Percentiles rank a stretch among this genome's conserved stretches.
Conservation (phyloP, 805 yeast species). For the Wickerhamiella azymoides region DNA sequence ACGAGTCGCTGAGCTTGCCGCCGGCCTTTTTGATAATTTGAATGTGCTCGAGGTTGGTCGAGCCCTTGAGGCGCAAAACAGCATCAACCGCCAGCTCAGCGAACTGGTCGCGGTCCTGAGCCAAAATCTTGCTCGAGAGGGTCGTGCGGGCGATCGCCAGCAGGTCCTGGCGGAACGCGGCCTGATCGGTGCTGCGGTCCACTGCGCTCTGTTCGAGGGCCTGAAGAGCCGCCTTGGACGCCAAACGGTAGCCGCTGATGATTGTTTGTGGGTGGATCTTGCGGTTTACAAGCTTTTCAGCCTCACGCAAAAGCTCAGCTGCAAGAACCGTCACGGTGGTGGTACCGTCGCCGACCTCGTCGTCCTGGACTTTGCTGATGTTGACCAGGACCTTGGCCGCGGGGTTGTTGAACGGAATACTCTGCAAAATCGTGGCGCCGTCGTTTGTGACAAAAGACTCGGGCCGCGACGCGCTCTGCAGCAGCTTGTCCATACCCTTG, state of each 20-base stretch:
- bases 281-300: conserved; percentile 80
- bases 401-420: conserved; percentile 92
- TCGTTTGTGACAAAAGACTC: conserved; percentile 81
- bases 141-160: conserved; percentile 86
- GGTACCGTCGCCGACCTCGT: conserved; percentile 98
- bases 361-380: conserved; percentile 90
- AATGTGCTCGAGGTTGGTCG: conserved; percentile 79
- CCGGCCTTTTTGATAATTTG: conserved; percentile 90
- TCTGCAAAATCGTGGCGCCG: conserved; percentile 91
- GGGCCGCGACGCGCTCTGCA: conserved; percentile 66
- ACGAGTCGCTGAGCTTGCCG: conserved; percentile 82
- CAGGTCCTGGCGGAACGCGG: conserved; percentile 58
- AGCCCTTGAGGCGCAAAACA: conserved; percentile 70
- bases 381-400: conserved; percentile 95
- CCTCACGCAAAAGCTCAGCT: conserved; percentile 89
- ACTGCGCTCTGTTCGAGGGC: conserved; percentile 70
- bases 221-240: conserved; percentile 65
- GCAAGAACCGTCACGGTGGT: conserved; percentile 90
- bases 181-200: conserved; percentile 48
- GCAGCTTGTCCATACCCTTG: conserved; percentile 94
- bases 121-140: conserved; percentile 76
- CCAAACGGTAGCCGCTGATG: conserved; percentile 88
- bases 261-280: conserved; percentile 97
- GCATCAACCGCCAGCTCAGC: conserved; percentile 90
- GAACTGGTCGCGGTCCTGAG: conserved; percentile 89